Base-by-base conservation (phyloP, 2,329 filamentous ascomycete species). In the Colletotrichum gigasporum region DNA sequence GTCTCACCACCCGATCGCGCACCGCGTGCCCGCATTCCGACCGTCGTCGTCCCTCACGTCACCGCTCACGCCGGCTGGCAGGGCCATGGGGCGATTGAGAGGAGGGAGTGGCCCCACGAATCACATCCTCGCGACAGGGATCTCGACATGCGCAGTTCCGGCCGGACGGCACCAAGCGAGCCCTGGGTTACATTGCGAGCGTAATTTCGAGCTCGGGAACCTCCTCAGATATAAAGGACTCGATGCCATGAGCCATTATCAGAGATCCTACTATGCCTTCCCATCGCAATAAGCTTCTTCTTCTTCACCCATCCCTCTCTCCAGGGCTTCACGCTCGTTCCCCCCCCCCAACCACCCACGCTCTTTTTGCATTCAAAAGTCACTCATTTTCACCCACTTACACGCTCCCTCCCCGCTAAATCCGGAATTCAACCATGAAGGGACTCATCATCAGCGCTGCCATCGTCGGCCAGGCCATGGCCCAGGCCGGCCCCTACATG, bases 401-500 rank as follows among this genome's bases (percentile, higher is more conserved):
- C 20, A 34, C 41, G 6, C 34, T 30, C 44, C 12, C 14, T 26
- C 28, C 30, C 16, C 6, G 16, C 10, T 48, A 52, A 57, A 63
- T 63, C 59, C 16, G 59, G 44, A 30, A 63, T 63, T 63, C 59
- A 57, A n/a, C 20, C 37, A 60, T 60, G 56, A 60, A 60, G 48
- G 56, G 47, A 53, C 56, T 60, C 22, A 53, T 60, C 18, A 11
- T 60, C 28, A 60, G 56, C 12, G 47, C 56, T 11, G 56, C 56
- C 12, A 20, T 60, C 9, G 56, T 60, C 20, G 39, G 56, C 47
- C 47, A 48, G 37, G 56, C 47, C 16, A 60, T 60, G 47, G 58
- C 58, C 30, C 51, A 56, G 20, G 63, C 52, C 5, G 59, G 57
- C 2, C 47, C 65, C 16, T 83, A 73, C 69, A 73, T 63, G 3